Conservation (phyloP, 2,329 filamentous ascomycete species). For the Phialocephala sp. region DNA sequence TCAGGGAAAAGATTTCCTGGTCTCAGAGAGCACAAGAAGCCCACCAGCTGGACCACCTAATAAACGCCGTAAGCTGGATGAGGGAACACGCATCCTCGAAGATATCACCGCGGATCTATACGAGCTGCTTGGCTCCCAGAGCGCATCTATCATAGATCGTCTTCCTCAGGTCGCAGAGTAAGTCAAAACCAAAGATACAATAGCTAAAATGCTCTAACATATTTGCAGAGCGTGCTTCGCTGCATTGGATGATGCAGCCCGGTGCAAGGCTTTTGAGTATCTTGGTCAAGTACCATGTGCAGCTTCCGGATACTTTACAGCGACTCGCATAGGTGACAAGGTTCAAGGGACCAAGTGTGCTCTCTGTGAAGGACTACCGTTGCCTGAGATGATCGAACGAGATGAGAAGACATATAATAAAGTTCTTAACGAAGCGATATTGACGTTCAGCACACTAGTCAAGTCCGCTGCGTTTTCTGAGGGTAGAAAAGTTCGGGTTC, state of each 20-base stretch:
- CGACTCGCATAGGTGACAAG: slow-evolving; percentile 38
- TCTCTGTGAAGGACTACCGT: slow-evolving; percentile 38
- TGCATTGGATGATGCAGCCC: slow-evolving; percentile 53
- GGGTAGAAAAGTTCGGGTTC: slow-evolving; percentile 67
- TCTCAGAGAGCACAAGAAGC: neutral
- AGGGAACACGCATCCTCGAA: slow-evolving; percentile 38
- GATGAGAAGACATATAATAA: slow-evolving; percentile 29
- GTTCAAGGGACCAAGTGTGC: slow-evolving; percentile 38
- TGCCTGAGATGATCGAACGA: slow-evolving; percentile 18
- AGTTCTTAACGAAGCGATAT: slow-evolving; percentile 48
- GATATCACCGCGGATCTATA: slow-evolving; percentile 44
- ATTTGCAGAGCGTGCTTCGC: slow-evolving; percentile 50
- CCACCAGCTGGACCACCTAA: slow-evolving; percentile 27
- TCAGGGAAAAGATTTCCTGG: slow-evolving; percentile 1
- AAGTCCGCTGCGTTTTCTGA: slow-evolving; percentile 53
- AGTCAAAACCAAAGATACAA: slow-evolving; percentile 39
- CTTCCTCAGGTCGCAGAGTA: slow-evolving; percentile 55
- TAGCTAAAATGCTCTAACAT: slow-evolving; percentile 6
- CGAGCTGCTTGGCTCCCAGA: slow-evolving; percentile 44
- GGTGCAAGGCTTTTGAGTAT: slow-evolving; percentile 58
- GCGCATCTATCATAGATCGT: slow-evolving; percentile 44
- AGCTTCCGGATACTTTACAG: slow-evolving; percentile 52
- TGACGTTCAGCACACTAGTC: slow-evolving; percentile 53
- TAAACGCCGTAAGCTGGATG: slow-evolving; percentile 44
- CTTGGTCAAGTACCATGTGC: slow-evolving; percentile 65